Base-by-base conservation (phyloP, 2,329 filamentous ascomycete species). In the Cladorrhinum sp. region DNA sequence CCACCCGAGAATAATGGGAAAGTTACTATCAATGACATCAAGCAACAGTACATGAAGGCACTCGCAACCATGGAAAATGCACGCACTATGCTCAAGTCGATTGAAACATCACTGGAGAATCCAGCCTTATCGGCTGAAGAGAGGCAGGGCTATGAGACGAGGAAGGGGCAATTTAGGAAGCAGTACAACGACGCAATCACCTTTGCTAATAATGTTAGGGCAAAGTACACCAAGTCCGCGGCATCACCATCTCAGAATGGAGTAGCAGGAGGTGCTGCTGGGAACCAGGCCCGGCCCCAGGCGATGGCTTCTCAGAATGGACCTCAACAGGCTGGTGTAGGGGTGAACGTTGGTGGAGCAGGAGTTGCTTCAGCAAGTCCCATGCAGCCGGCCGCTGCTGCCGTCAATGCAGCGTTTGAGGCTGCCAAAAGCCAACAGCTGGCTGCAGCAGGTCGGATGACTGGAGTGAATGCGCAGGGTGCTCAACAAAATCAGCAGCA, bases 31-130 rank as follows among this genome's bases (percentile, higher is more conserved):
- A 73, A 77, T 7, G 78, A 82, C 1, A 72, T 78, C 29, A 82
- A 78, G 65, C 71, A 75, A 0, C 76, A 75, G 57, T 83, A 85
- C 60, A 73, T 74, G 0, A 73, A 78, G 41, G 81, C 79, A 0
- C 69, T 85, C 5, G 71, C 78, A 64, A 75, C 77, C 1, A 83
- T 85, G 75, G 82, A 85, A 38, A 72, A 65, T 9, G 73, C 75
- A 2, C 76, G 78, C 10, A 67, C 64, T n/a, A 74, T 76, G 51
- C 68, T 82, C 3, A 70, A 72, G 50, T 63, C 73, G 2, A 70
- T 78, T 20, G 77, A 77, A 53, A 76, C 79, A 18, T 73, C 79
- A 22, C 70, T 73, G 13, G 76, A 76, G 23, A 79, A 79, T 2
- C 77, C 75, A 20, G 72, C 76, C 0, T 69, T 83, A 12, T 76